Evolutionary conservation across 495 filamentous ascomycete species (phyloP), one percentile per base, ranked within the genome.

Genomic region (Delitschia confertaspora): DNA sequence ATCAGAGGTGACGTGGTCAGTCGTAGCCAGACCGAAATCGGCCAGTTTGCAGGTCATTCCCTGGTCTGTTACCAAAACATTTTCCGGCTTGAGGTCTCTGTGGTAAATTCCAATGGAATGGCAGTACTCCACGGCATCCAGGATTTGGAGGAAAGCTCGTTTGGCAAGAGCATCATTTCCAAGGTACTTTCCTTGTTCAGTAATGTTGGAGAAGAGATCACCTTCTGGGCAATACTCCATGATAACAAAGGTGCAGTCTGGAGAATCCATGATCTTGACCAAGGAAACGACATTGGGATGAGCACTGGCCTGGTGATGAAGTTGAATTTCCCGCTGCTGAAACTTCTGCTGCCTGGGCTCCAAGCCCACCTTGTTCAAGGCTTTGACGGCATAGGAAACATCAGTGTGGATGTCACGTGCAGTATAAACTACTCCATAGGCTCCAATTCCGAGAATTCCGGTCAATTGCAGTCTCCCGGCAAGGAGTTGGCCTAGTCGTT

Each of bases 171-270:
- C 67, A 67, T 99, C 93, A 69, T 95, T 89, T 62, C 86, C 85
- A 45, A 94, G 79, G 66, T 89, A 99, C 56, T 83, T 80, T 51
- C 86, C 83, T 56, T 83, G 76, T 62, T 99, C 91, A 40, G 93
- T 96, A 64, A 99, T 99, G 61, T 85, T 94, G 56, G 80, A 80
- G 66, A 99, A 99, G 39, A 99, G 69, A 65, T 99, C 91, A 50
- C 91, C 91, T 64, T 99, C 91, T 7, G 89, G 85, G 66, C 91
- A 96, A 64, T 83, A 96, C 64, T 99, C 91, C 63, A 99, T 76
- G 38, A 99, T 81, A 54, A 99, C 93, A 68, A 85, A 96, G 50
- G 85, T 93, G 71, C 88, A 95, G 64, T 96, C 88, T 41, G 75
- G 68, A 56, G 80, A 80, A 65, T 95, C 88, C 72, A 95, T 79